These are phyloP conservation scores for Triticum dicoccoides DNA, from an alignment of 176 grass and related monocot species.

Conservation along the genomic window DNA sequence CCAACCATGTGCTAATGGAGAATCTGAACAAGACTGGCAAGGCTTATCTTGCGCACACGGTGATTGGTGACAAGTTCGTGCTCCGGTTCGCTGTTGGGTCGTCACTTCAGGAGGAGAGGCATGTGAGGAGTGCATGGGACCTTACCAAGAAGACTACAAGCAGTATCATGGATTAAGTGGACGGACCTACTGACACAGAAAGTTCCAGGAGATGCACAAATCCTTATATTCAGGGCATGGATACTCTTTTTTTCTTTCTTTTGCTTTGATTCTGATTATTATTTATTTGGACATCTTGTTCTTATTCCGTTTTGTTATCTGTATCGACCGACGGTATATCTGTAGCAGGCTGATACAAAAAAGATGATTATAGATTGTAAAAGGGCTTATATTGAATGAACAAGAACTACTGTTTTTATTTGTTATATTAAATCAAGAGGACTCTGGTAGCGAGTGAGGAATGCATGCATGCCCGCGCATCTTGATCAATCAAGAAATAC, in stretches of 20 bases:
- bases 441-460: too few species aligned
- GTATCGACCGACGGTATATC: neutral
- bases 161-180: neutral
- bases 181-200: neutral
- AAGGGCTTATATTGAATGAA: too few species aligned
- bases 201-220: too few species aligned
- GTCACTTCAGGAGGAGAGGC: neutral
- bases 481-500: too few species aligned
- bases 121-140: neutral
- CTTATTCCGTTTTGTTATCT: neutral
- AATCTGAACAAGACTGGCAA: neutral
- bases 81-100: neutral
- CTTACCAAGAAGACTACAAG: neutral
- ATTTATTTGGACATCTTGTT: neutral
- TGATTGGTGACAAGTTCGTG: neutral
- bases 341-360: neutral
- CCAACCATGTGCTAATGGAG: neutral
- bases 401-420: too few species aligned
- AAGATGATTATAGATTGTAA: too few species aligned
- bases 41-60: neutral
- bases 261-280: neutral
- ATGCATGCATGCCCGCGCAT: too few species aligned
- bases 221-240: too few species aligned
- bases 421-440: too few species aligned
- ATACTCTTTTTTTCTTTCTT: too few species aligned